Conservation (phyloP, 1,284 basidiomycete genomes). For the Peniophora sp. region DNA sequence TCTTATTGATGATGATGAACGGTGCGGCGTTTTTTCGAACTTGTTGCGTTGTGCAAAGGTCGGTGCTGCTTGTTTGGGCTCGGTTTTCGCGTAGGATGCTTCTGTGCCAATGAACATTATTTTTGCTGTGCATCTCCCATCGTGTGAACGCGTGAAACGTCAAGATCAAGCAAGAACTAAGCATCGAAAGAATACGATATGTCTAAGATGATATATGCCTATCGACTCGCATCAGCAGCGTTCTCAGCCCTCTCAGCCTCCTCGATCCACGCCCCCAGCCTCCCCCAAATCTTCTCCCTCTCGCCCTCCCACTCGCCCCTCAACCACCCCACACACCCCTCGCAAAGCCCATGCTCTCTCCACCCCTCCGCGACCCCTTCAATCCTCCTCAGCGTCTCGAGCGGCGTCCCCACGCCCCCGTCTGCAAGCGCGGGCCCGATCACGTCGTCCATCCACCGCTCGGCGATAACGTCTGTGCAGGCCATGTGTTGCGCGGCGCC, state of each 20-base stretch:
- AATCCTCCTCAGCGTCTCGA: conserved; percentile 56
- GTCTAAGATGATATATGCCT: too few relatives aligned
- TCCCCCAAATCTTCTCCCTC: conserved; percentile 49
- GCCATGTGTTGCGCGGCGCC: conserved; percentile 59
- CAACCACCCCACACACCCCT: conserved; percentile 49
- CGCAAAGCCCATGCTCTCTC: conserved; percentile 38
- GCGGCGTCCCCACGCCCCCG: conserved; percentile 54
- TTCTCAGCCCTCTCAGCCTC: conserved; percentile 10
- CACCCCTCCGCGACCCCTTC: conserved; percentile 46
- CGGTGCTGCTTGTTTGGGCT: too few relatives aligned
- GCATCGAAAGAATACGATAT: too few relatives aligned
- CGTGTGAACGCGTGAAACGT: neutral
- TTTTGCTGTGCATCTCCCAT: neutral
- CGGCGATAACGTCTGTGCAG: conserved; percentile 63
- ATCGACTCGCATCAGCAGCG: too few relatives aligned
- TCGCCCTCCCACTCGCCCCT: conserved; percentile 57
- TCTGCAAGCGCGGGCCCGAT: conserved; percentile 52
- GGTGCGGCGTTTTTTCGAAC: neutral
- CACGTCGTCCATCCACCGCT: conserved; percentile 60
- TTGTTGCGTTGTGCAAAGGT: too few relatives aligned
- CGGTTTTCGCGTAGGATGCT: too few relatives aligned
- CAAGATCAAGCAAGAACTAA: conserved; percentile 1
- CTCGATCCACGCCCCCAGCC: conserved; percentile 50
- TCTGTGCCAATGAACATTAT: neutral
- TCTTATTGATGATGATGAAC: too few relatives aligned